Evolutionary conservation across 2,329 filamentous ascomycete genomes (phyloP).

Genomic region (Fusarium praegraminearum): DNA sequence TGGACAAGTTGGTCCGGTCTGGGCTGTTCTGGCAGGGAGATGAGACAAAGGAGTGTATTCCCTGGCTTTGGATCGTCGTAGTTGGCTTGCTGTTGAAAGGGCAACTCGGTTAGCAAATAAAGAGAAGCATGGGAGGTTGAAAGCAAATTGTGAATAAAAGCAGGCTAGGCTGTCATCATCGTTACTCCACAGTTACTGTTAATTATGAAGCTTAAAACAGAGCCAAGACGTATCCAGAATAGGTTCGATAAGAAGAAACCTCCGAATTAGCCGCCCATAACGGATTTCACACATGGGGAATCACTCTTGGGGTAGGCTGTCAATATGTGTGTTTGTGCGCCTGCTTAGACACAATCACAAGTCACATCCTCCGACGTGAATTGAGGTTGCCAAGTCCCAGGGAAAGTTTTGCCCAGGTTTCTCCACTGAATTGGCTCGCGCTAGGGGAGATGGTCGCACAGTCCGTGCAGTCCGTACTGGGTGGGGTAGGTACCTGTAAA

Average conservation of each 20-base stretch:
- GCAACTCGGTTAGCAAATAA: background rate
- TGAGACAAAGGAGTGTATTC: constrained; percentile 5
- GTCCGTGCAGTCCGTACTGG: background rate
- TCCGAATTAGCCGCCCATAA: background rate
- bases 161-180: constrained; percentile 12
- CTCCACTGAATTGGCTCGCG: constrained; percentile 16
- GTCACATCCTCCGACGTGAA: background rate
- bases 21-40: background rate
- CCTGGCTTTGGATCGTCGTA: background rate
- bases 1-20: background rate
- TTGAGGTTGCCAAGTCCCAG: background rate
- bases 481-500: background rate
- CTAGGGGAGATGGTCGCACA: constrained; percentile 8
- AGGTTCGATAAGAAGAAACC: background rate
- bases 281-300: background rate
- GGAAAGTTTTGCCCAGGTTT: background rate
- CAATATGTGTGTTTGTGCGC: background rate
- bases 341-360: constrained; percentile 5
- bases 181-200: background rate
- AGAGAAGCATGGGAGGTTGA: background rate
- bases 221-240: background rate
- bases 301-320: background rate
- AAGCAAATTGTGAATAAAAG: background rate
- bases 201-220: background rate
- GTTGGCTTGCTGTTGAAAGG: constrained; percentile 2